Evolutionary conservation across 495 filamentous ascomycete species (phyloP), one percentile per base, ranked within the genome.

Genomic region (Aspergillus mulundensis): DNA sequence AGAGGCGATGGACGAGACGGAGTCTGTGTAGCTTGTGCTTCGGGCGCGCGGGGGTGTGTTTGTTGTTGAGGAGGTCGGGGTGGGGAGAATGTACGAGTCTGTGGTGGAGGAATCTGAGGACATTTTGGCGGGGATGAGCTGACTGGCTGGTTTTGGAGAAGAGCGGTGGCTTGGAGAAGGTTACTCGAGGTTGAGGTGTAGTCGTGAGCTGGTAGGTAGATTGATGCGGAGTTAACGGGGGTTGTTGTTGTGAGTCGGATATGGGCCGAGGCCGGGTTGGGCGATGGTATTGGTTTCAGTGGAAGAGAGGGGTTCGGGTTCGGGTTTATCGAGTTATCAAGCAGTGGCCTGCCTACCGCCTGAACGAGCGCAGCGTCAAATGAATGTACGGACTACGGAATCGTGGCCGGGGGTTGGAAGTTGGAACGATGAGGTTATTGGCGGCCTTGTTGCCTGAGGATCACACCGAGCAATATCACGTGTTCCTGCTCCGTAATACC

Each of bases 1-100:
- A 14, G 89, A 94, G 58, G 89, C 87, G 64, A 91, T 66, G 5
- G 91, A 89, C 57, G 90, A 86, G 46, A 82, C 76, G 51, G 44
- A 63, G 68, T 50, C 20, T 25, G 65, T 65, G 58, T 72, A 71
- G 56, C 70, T 66, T 61, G 64, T 61, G 14, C 38, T 18, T 5
- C 38, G 38, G 38, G n/a, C 14, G 15, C 38, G 38, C 5, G 38
- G 38, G 3, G 38, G 12, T 6, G 38, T 16, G 14, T 6, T 4
- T 16, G 38, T 16, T 18, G 38, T 16, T 16, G 38, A 40, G n/a
- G 38, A 40, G 61, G 73, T 64, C 20, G 49, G 46, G 42, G 75
- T 70, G 34, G 75, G 66, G 34, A 74, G 61, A 62, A 75, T 70
- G 65, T 75, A 74, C 45, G 73, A 76, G 58, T 75, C 64, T 47